phyloP scores from a whole-genome alignment of 2,329 filamentous ascomycete genomes.

The Dactylellina drechsleri region DNA sequence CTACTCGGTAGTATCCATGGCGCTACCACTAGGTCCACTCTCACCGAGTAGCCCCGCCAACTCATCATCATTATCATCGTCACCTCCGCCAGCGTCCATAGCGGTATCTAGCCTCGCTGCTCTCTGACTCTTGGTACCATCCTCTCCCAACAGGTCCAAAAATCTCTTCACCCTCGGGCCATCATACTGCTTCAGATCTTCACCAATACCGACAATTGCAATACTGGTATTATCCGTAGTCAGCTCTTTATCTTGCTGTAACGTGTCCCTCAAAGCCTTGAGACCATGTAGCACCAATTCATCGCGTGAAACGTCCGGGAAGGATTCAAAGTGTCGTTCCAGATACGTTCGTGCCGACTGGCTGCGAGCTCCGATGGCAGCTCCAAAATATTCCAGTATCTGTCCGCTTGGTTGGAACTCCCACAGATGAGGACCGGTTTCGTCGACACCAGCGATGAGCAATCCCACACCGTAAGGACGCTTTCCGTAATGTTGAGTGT shows the following conservation, averaged over 20 bases:
- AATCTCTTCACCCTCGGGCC: constrained; percentile 85
- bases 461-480: constrained; percentile 95
- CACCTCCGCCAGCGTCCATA: constrained; percentile 60
- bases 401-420: constrained; percentile 97
- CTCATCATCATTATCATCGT: constrained; percentile 61
- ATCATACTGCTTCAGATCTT: constrained; percentile 77
- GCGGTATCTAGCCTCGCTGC: constrained; percentile 60
- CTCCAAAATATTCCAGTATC: constrained; percentile 96
- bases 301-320: constrained; percentile 79
- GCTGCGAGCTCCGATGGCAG: constrained; percentile 92
- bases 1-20: constrained; percentile 59
- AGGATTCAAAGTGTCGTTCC: constrained; percentile 87
- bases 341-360: constrained; percentile 99
- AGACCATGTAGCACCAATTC: constrained; percentile 91
- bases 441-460: constrained; percentile 91
- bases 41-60: constrained; percentile 64
- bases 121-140: constrained; percentile 65
- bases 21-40: constrained; percentile 25
- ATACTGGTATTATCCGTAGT: constrained; percentile 97
- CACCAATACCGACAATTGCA: constrained; percentile 75
- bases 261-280: constrained; percentile 89
- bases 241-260: constrained; percentile 96
- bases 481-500: constrained; percentile 97
- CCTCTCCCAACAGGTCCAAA: constrained; percentile 76
- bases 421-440: constrained; percentile 92